A percentile compares a stretch with the other conserved stretches of the same genome.
These are phyloP conservation scores for Sporothrix humicola DNA, from an alignment of 2,329 filamentous ascomycete species.

Conservation along the genomic window DNA sequence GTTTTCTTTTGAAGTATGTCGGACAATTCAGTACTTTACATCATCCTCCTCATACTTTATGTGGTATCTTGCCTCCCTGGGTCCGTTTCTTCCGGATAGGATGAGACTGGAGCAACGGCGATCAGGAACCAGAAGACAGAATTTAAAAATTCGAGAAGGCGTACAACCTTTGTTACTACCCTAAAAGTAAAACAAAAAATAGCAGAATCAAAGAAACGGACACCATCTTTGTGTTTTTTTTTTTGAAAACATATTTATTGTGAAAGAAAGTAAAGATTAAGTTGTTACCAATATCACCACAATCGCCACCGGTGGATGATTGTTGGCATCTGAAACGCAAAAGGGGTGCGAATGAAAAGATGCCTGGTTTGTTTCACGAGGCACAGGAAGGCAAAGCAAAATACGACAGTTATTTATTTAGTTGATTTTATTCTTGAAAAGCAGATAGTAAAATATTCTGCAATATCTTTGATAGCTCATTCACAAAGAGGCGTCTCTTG, in stretches of 20 bases:
- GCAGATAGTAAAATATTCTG: too few relatives aligned
- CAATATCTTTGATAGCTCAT: too few relatives aligned
- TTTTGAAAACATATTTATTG: not conserved
- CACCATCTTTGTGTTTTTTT: not conserved
- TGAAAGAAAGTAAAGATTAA: too few relatives aligned
- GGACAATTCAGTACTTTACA: too few relatives aligned
- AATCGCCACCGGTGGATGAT: too few relatives aligned
- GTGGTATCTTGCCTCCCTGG: not conserved
- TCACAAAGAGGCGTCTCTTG: too few relatives aligned
- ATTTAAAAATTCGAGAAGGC: not conserved
- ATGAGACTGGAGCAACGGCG: slow-evolving; percentile 7
- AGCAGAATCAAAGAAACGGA: not conserved
- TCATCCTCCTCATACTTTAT: not conserved
- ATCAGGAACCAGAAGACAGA: not conserved
- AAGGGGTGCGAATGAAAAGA: not conserved
- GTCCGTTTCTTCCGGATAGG: not conserved
- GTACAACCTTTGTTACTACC: not conserved
- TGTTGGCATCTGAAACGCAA: not conserved
- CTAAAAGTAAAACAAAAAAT: not conserved
- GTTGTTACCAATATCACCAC: too few relatives aligned
- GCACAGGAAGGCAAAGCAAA: too few relatives aligned
- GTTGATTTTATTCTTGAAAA: too few relatives aligned
- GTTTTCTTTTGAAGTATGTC: too few relatives aligned
- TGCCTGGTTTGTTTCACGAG: too few relatives aligned
- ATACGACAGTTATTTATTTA: too few relatives aligned